Evolutionary conservation across 2,329 filamentous ascomycete species (phyloP).

Genomic region (Lasiodiplodia sp.): DNA sequence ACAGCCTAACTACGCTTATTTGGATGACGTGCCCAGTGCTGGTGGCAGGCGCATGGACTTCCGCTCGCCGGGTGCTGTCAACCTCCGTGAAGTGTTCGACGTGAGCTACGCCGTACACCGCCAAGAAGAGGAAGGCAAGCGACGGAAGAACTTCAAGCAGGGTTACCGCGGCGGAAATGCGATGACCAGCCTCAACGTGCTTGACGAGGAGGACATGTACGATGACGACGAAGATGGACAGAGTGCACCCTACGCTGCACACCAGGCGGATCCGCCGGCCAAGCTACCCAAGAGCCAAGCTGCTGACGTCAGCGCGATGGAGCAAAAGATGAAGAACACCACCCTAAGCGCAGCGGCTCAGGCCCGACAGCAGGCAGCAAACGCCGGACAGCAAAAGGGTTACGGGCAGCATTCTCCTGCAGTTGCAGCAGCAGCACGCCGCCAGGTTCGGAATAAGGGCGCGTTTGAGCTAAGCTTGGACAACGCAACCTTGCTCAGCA

Average conservation of each 20-base stretch:
- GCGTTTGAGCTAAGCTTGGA: constrained; percentile 92
- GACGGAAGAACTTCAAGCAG: constrained; percentile 82
- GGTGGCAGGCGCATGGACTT: constrained; percentile 77
- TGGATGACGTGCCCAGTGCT: constrained; percentile 66
- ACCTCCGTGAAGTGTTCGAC: constrained; percentile 95
- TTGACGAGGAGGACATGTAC: constrained; percentile 70
- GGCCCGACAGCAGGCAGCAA: constrained; percentile 60
- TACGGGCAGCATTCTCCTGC: constrained; percentile 89
- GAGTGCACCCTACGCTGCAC: constrained; percentile 60
- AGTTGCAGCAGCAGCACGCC: constrained; percentile 82
- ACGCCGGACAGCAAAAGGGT: constrained; percentile 63
- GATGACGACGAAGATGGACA: constrained; percentile 73
- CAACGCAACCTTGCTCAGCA: constrained; percentile 85
- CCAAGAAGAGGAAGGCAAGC: constrained; percentile 94
- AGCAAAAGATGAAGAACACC: constrained; percentile 86
- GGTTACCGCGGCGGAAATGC: constrained; percentile 69
- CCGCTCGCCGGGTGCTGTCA: constrained; percentile 92
- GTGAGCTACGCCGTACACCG: constrained; percentile 97
- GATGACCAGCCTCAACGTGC: constrained; percentile 70
- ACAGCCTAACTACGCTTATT: constrained; percentile 59
- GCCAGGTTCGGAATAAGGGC: constrained; percentile 79
- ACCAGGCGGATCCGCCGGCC: constrained; percentile 58
- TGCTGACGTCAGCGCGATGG: constrained; percentile 74
- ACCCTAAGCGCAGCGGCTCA: constrained; percentile 74
- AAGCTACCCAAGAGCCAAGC: constrained; percentile 73